These are phyloP conservation scores for Perkinsus marinus DNA, from an alignment of 169 alveolate species.

Conservation along the genomic window DNA sequence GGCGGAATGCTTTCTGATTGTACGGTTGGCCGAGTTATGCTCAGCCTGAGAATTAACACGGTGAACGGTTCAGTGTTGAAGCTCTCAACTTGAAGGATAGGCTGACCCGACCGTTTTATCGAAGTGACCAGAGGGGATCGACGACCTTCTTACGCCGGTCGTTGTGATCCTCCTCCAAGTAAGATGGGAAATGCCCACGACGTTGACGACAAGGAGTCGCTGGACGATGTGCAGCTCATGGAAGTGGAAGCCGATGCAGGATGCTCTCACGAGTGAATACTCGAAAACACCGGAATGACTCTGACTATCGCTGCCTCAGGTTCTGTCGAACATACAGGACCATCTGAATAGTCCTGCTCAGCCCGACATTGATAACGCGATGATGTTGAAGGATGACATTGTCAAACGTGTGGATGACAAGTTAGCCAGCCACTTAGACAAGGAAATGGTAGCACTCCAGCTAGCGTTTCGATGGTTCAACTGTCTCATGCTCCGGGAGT, in stretches of 20 bases:
- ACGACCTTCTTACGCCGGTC: slow-evolving; percentile 69
- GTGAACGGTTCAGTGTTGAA: too few relatives aligned
- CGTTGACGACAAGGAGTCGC: slow-evolving; percentile 32
- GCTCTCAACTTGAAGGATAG: too few relatives aligned
- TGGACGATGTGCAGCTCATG: slow-evolving; percentile 37
- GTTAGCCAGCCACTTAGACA: slow-evolving; percentile 56
- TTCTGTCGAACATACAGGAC: slow-evolving; percentile 72
- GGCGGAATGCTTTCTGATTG: neutral
- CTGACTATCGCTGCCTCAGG: slow-evolving; percentile 43
- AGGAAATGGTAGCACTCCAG: slow-evolving; percentile 47
- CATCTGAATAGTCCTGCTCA: slow-evolving; percentile 76
- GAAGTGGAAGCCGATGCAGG: slow-evolving; percentile 68
- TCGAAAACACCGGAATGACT: neutral
- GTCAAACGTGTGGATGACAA: slow-evolving; percentile 69
- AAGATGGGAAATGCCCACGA: slow-evolving; percentile 16
- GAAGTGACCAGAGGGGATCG: slow-evolving; percentile 80
- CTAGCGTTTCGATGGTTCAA: slow-evolving; percentile 79
- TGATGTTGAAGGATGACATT: slow-evolving; percentile 70
- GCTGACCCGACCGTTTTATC: too few relatives aligned
- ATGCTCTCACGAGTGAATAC: slow-evolving; percentile 20
- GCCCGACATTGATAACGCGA: slow-evolving; percentile 79
- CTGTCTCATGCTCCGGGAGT: slow-evolving; percentile 52
- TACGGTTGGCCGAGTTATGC: too few relatives aligned
- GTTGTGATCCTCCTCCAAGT: slow-evolving; percentile 42
- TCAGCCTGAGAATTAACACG: too few relatives aligned